A percentile compares a stretch with the other conserved stretches of the same genome.
phyloP scores from a whole-genome alignment of 345 rosid genomes.

The Euphorbia peplus region DNA sequence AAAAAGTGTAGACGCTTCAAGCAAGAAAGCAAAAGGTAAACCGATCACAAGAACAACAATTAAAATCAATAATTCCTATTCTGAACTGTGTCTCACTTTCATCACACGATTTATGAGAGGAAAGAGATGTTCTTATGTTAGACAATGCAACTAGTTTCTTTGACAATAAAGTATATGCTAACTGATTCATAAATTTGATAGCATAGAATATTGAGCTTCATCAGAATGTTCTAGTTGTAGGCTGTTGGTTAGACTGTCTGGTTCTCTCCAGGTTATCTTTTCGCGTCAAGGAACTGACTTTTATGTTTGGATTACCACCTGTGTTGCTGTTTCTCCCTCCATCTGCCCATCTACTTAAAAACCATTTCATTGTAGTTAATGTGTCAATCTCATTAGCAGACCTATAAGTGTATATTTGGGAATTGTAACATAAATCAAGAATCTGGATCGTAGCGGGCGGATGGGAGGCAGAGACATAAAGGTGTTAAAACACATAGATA shows the following conservation, averaged over 20 bases:
- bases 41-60: slow-evolving; percentile 13
- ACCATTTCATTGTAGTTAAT: background rate
- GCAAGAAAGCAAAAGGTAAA: slow-evolving; percentile 11
- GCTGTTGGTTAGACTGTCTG: background rate
- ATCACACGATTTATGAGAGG: background rate
- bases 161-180: background rate
- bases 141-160: background rate
- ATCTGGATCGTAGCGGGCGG: background rate
- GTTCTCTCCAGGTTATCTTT: background rate
- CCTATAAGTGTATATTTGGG: background rate
- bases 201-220: background rate
- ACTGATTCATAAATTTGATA: background rate
- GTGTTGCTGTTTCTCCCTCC: background rate
- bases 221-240: background rate
- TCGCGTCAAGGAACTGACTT: background rate
- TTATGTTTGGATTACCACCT: background rate
- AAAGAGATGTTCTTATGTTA: background rate
- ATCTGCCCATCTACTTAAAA: background rate
- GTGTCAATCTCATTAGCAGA: background rate
- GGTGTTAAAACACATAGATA: background rate
- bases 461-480: background rate
- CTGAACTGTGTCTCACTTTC: background rate
- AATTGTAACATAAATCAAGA: background rate
- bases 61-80: background rate
- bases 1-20: slow-evolving; percentile 1